Conservation (phyloP, 805 yeast species). For the Cyberlindnera maritima region DNA sequence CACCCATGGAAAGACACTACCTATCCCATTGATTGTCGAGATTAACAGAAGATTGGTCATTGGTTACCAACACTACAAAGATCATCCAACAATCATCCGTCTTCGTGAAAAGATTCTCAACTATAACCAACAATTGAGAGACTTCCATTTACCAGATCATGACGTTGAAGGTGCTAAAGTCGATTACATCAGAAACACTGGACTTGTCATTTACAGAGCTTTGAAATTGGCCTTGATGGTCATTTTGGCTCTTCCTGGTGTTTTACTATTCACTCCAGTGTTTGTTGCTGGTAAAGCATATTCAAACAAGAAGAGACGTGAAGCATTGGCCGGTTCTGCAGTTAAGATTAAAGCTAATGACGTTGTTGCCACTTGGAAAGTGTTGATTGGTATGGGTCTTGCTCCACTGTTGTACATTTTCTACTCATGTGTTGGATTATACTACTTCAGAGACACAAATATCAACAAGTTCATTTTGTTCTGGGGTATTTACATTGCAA, state of each 20-base stretch:
- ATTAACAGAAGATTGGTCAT: slow-evolving; percentile 83
- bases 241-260: slow-evolving; percentile 82
- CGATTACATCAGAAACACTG: slow-evolving; percentile 46
- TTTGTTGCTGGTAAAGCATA: slow-evolving; percentile 74
- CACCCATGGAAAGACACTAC: slow-evolving; percentile 69
- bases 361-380: slow-evolving; percentile 97
- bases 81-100: slow-evolving; percentile 62
- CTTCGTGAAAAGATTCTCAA: slow-evolving; percentile 60
- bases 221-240: slow-evolving; percentile 54
- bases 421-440: slow-evolving; percentile 64
- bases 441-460: slow-evolving; percentile 32
- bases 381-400: slow-evolving; percentile 80
- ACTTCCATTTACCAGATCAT: slow-evolving; percentile 56
- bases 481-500: slow-evolving; percentile 54
- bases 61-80: slow-evolving; percentile 74
- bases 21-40: slow-evolving; percentile 82
- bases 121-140: slow-evolving; percentile 65
- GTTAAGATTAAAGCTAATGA: slow-evolving; percentile 92
- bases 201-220: slow-evolving; percentile 56
- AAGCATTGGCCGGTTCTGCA: slow-evolving; percentile 80
- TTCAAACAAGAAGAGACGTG: slow-evolving; percentile 66
- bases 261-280: slow-evolving; percentile 81
- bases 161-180: slow-evolving; percentile 51
- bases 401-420: slow-evolving; percentile 84
- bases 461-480: slow-evolving; percentile 30